A percentile compares a stretch with the other conserved stretches of the same genome.
phyloP scores from a whole-genome alignment of 2,329 filamentous ascomycete species.

The Hyphodiscus sp. region DNA sequence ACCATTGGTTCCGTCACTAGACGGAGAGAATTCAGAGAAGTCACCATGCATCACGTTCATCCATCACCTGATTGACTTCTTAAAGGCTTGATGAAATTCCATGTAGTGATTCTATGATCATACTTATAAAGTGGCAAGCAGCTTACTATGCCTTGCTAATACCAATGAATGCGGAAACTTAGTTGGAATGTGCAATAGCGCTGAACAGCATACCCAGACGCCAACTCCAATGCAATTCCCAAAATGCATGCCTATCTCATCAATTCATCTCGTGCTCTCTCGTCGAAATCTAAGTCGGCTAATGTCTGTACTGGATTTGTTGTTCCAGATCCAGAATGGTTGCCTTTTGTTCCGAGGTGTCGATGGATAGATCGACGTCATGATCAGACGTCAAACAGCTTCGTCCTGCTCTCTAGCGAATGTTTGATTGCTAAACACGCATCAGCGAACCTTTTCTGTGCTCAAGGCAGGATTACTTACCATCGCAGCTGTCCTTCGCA shows the following conservation, averaged over 20 bases:
- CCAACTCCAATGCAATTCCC: background rate
- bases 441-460: background rate
- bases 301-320: too few species aligned
- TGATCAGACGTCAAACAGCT: background rate
- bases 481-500: constrained; percentile 77
- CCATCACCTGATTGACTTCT: too few species aligned
- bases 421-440: constrained; percentile 6
- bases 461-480: constrained; percentile 33
- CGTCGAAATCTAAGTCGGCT: too few species aligned
- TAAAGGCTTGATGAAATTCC: too few species aligned
- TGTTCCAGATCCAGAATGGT: too few species aligned
- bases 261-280: too few species aligned
- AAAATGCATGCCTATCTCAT: too few species aligned
- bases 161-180: background rate
- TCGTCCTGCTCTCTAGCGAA: background rate
- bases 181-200: background rate
- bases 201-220: background rate
- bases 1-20: too few species aligned
- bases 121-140: background rate
- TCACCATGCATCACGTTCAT: too few species aligned
- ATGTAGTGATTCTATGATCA: background rate
- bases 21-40: too few species aligned
- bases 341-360: background rate
- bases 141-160: background rate
- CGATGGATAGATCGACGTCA: background rate